Percentiles rank a stretch among this genome's conserved stretches.
Conservation (phyloP, 108 stramenopile genomes). For the Chaetoceros muelleri region DNA sequence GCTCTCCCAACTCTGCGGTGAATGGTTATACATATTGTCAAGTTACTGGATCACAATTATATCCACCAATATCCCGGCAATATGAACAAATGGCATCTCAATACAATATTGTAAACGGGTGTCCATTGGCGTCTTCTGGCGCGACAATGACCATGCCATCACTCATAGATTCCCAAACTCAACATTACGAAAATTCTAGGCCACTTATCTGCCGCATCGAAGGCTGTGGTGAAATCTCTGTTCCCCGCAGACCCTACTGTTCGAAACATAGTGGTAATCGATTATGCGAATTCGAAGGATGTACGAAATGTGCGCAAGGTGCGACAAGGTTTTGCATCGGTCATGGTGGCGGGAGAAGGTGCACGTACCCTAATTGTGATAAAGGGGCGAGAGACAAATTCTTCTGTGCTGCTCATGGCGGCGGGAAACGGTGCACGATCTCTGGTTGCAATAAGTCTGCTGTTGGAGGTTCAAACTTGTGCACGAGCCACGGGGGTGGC, state of each 20-base stretch:
- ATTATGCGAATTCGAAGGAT: slow-evolving; percentile 69
- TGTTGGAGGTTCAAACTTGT: slow-evolving; percentile 89
- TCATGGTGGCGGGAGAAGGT: slow-evolving; percentile 94
- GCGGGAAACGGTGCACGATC: slow-evolving; percentile 85
- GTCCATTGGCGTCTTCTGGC: no score
- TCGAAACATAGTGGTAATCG: slow-evolving; percentile 69
- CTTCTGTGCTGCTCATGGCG: slow-evolving; percentile 92
- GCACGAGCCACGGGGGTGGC: slow-evolving; percentile 96
- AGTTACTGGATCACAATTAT: no score
- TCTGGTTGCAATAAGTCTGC: slow-evolving; percentile 91
- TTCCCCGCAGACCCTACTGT: slow-evolving; percentile 68
- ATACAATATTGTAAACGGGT: no score
- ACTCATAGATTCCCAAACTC: slow-evolving; percentile 5
- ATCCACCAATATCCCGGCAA: no score
- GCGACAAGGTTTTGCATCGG: slow-evolving; percentile 95
- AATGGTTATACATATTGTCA: no score
- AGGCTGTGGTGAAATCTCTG: slow-evolving; percentile 54
- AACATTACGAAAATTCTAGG: no score
- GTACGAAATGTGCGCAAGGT: slow-evolving; percentile 81
- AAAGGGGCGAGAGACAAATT: slow-evolving; percentile 87
- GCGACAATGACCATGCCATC: no score
- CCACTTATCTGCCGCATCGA: slow-evolving; percentile 57
- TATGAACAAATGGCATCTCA: no score
- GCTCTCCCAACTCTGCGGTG: no score
- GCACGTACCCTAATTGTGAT: slow-evolving; percentile 86